phyloP scores from a whole-genome alignment of 2,329 filamentous ascomycete species.

The Pyrenophora graminea region DNA sequence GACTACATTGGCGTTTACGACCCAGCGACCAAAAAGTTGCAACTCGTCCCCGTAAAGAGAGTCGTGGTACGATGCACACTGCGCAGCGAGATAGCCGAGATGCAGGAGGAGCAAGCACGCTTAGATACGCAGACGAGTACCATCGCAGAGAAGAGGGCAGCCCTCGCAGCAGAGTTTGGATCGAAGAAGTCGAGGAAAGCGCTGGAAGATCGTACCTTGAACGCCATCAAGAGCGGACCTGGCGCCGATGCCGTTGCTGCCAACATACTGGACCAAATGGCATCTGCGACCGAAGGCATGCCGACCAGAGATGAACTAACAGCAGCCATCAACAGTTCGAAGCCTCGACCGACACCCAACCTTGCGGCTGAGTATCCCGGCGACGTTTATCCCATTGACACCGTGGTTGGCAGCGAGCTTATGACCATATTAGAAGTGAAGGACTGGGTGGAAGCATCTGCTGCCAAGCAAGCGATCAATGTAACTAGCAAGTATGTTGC shows the following conservation, averaged over 20 bases:
- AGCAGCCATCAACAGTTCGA: conserved; percentile 66
- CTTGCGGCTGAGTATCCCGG: conserved; percentile 67
- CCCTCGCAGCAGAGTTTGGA: conserved; percentile 78
- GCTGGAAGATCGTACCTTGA: conserved; percentile 69
- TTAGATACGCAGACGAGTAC: conserved; percentile 34
- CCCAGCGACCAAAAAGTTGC: conserved; percentile 56
- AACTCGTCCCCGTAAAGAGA: conserved; percentile 58
- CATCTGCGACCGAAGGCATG: conserved; percentile 66
- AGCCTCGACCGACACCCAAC: conserved; percentile 74
- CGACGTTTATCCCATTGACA: conserved; percentile 72
- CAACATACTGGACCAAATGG: conserved; percentile 66
- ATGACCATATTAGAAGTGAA: conserved; percentile 70
- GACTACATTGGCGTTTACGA: conserved; percentile 67
- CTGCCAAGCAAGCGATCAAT: conserved; percentile 61
- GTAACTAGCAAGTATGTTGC: conserved; percentile 68
- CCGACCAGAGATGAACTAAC: conserved; percentile 69
- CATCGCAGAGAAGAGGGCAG: conserved; percentile 65
- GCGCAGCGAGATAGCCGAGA: conserved; percentile 50
- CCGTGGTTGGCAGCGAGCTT: conserved; percentile 69
- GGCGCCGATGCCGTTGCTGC: conserved; percentile 38
- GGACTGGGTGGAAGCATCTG: conserved; percentile 73
- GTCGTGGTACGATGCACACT: conserved; percentile 59
- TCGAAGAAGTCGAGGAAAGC: conserved; percentile 85
- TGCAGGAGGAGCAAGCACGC: conserved; percentile 39
- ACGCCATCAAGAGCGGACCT: conserved; percentile 61